phyloP scores from a whole-genome alignment of 2,329 filamentous ascomycete species.

The Talaromyces rugulosus region DNA sequence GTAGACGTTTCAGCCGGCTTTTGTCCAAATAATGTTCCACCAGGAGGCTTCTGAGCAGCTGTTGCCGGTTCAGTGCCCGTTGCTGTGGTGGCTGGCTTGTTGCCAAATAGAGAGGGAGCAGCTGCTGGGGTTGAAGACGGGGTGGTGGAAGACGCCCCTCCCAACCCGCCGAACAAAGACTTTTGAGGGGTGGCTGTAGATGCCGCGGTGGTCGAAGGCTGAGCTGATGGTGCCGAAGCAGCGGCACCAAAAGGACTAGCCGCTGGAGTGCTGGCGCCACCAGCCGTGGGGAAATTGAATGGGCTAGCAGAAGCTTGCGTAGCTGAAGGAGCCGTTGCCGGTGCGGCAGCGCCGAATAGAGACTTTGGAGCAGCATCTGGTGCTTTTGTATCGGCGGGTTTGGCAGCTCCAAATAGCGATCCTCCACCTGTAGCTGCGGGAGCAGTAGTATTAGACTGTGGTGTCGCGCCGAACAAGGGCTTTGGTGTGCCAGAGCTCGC shows the following conservation, averaged over 20 bases:
- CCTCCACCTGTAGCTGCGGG: slow-evolving; percentile 13
- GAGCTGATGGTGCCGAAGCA: slow-evolving; percentile 14
- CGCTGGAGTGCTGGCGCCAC: slow-evolving; percentile 13
- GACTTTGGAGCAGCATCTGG: slow-evolving; percentile 24
- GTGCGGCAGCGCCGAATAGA: slow-evolving; percentile 22
- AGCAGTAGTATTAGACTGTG: slow-evolving; percentile 14
- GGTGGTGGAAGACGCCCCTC: slow-evolving; percentile 26
- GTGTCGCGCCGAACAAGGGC: slow-evolving; percentile 23
- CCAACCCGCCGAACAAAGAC: slow-evolving; percentile 27
- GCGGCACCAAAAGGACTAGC: slow-evolving; percentile 9
- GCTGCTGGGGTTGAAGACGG: slow-evolving; percentile 29
- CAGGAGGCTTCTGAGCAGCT: slow-evolving; percentile 14
- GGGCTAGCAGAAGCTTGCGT: slow-evolving; percentile 22
- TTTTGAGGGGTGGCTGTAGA: slow-evolving; percentile 32
- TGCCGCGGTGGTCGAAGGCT: slow-evolving; percentile 21
- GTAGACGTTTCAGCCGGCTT: slow-evolving; percentile 14
- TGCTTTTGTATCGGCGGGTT: slow-evolving; percentile 23
- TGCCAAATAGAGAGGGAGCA: slow-evolving; percentile 26
- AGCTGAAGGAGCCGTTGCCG: slow-evolving; percentile 15
- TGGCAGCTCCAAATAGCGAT: slow-evolving; percentile 26
- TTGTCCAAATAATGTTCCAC: slow-evolving; percentile 9
- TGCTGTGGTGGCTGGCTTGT: slow-evolving; percentile 18
- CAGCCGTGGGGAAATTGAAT: slow-evolving; percentile 25
- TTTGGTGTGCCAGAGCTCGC: slow-evolving; percentile 20
- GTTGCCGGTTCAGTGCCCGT: slow-evolving; percentile 22